Conservation (phyloP, 768 basidiomycete species). For the Melanogaster broomeanus region DNA sequence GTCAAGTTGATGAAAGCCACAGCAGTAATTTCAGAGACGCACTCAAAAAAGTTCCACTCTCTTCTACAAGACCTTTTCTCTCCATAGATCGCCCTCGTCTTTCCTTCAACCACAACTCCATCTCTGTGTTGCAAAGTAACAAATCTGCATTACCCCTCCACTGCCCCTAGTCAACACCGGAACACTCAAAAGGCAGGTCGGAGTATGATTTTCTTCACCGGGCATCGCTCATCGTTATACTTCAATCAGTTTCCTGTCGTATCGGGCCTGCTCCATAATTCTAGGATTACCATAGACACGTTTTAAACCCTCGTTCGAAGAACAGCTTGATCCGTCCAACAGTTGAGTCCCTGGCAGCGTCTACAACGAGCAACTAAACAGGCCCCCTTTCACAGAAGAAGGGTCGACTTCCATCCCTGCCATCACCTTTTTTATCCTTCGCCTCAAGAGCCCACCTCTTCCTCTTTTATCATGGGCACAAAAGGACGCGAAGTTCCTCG, state of each 20-base stretch:
- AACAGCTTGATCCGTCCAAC: not conserved
- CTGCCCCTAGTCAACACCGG: conserved; percentile 3
- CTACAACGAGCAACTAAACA: not conserved
- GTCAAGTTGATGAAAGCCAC: conserved; percentile 20
- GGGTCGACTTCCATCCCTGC: not conserved
- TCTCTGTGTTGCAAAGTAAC: not conserved
- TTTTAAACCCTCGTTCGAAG: not conserved
- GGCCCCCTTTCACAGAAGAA: not conserved
- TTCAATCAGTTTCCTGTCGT: not conserved
- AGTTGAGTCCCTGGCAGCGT: not conserved
- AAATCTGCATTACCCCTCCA: conserved; percentile 7
- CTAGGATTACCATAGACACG: not conserved
- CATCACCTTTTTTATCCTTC: not conserved
- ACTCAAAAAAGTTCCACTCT: conserved; percentile 15
- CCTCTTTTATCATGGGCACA: conserved; percentile 42
- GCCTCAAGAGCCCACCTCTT: conserved; percentile 2
- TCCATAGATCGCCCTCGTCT: not conserved
- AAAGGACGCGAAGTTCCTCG: conserved; percentile 82
- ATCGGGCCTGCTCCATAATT: not conserved
- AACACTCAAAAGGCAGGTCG: conserved; percentile 7
- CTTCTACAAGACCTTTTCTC: conserved; percentile 10
- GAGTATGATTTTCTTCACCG: conserved; percentile 1
- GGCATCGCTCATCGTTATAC: conserved; percentile 9
- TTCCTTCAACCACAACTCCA: conserved; percentile 10
- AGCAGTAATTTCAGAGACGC: conserved; percentile 41